Evolutionary conservation across 2,329 filamentous ascomycete species (phyloP).

Genomic region (Aaosphaeria pasadenensis): DNA sequence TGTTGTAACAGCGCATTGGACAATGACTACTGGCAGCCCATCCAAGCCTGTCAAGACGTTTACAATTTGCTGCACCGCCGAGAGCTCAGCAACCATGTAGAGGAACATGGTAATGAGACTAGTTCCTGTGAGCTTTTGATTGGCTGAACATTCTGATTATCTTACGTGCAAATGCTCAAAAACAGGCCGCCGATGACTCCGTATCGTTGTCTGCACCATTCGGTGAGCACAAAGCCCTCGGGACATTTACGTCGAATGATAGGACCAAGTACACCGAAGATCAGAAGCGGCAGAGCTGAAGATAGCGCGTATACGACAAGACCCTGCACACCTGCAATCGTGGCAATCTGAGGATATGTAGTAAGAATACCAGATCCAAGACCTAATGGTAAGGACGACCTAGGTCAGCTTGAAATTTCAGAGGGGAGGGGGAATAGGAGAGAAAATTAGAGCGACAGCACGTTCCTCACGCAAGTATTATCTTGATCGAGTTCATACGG

Average conservation of each 20-base stretch:
- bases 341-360: conserved; percentile 76
- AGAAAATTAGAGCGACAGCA: conserved; percentile 71
- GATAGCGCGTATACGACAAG: conserved; percentile 73
- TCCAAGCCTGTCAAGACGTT: conserved; percentile 71
- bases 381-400: conserved; percentile 49
- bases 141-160: conserved; percentile 1
- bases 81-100: conserved; percentile 84
- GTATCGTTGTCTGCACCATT: conserved; percentile 80
- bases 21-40: conserved; percentile 71
- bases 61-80: conserved; percentile 76
- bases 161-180: conserved; percentile 68
- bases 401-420: conserved; percentile 28
- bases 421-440: conserved; percentile 18
- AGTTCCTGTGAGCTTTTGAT: conserved; percentile 3
- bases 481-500: conserved; percentile 97
- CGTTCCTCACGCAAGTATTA: conserved; percentile 99
- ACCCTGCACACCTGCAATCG: conserved; percentile 75
- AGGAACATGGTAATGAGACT: conserved; percentile 74
- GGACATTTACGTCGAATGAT: conserved; percentile 78
- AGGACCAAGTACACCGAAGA: conserved; percentile 72
- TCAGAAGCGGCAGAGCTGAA: conserved; percentile 68
- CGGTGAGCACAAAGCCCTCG: conserved; percentile 79
- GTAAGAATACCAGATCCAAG: conserved; percentile 83
- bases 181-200: conserved; percentile 67
- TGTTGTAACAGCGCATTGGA: conserved; percentile 74